Evolutionary conservation across 306 rosid genomes (phyloP).

Genomic region (Quercus mongolica): DNA sequence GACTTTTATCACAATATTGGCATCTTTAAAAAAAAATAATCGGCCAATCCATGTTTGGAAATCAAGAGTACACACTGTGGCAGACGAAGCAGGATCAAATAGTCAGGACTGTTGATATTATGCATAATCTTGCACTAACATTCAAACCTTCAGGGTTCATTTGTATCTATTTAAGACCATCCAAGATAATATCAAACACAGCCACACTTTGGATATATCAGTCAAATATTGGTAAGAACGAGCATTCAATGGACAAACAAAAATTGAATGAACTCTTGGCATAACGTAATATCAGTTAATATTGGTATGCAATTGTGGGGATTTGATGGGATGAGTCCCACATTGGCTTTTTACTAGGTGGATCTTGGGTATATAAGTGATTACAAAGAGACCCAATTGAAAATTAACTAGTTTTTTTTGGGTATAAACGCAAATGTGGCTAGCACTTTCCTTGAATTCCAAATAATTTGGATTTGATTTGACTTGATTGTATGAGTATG

Average conservation of each 20-base stretch:
- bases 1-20: not conserved
- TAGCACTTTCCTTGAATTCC: no score
- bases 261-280: not conserved
- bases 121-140: not conserved
- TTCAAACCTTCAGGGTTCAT: not conserved
- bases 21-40: not conserved
- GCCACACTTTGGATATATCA: not conserved
- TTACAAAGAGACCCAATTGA: no score
- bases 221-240: not conserved
- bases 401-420: no score
- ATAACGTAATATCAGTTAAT: not conserved
- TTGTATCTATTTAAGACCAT: not conserved
- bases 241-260: not conserved
- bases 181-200: not conserved
- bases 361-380: no score
- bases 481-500: no score
- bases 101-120: not conserved
- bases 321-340: no score
- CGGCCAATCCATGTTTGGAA: not conserved
- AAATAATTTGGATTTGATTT: no score
- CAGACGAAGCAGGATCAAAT: not conserved
- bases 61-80: not conserved
- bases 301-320: no score
- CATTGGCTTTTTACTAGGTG: no score
- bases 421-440: no score